Conservation (phyloP, 805 yeast species). For the Sungouiella thailandica region DNA sequence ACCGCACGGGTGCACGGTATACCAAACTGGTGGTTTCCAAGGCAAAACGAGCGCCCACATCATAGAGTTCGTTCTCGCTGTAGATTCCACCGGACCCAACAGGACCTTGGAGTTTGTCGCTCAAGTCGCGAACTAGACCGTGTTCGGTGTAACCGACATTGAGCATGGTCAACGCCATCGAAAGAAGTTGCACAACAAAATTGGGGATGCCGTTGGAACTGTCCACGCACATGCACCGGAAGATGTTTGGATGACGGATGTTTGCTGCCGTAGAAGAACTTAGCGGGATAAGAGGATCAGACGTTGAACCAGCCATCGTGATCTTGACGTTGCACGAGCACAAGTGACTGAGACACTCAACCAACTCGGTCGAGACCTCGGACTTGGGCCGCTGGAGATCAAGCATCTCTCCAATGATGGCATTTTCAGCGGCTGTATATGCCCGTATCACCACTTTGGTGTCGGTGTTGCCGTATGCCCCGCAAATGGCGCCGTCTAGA, state of each 20-base stretch:
- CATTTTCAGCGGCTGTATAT: slow-evolving; percentile 31
- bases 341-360: slow-evolving; percentile 16
- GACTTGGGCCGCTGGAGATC: slow-evolving; percentile 25
- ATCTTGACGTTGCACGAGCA: slow-evolving; percentile 27
- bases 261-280: slow-evolving; percentile 26
- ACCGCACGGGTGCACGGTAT: neutral
- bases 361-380: slow-evolving; percentile 11
- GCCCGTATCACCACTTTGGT: slow-evolving; percentile 36
- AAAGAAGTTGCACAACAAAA: slow-evolving; percentile 25
- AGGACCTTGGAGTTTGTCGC: slow-evolving; percentile 25
- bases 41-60: slow-evolving; percentile 25
- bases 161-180: slow-evolving; percentile 25
- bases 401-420: slow-evolving; percentile 31
- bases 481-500: slow-evolving; percentile 31
- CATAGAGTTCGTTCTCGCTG: slow-evolving; percentile 21
- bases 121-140: slow-evolving; percentile 24
- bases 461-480: slow-evolving; percentile 29
- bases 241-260: slow-evolving; percentile 34
- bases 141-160: slow-evolving; percentile 35
- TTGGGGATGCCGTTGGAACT: slow-evolving; percentile 18
- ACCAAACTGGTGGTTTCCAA: slow-evolving; percentile 33
- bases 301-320: slow-evolving; percentile 28
- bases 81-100: slow-evolving; percentile 19
- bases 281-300: slow-evolving; percentile 36
- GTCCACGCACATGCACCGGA: slow-evolving; percentile 22